Percentiles rank a stretch among this genome's conserved stretches.
phyloP scores from a whole-genome alignment of 2,329 filamentous ascomycete genomes.

The Rhynchosporium agropyri region DNA sequence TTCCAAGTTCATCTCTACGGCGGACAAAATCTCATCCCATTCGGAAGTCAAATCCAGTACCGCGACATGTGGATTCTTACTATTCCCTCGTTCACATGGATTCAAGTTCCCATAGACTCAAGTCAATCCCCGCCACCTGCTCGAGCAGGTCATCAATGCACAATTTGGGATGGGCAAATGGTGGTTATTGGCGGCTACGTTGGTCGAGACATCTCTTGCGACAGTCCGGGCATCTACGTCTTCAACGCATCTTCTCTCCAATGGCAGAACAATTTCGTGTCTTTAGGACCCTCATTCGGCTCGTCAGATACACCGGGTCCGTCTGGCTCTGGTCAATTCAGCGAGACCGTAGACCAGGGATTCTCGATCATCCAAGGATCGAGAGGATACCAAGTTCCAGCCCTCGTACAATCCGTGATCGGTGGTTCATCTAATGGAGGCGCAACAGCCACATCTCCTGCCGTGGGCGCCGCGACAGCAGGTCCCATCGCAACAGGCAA shows the following conservation, averaged over 20 bases:
- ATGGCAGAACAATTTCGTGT: conserved; percentile 65
- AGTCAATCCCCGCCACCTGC: conserved; percentile 59
- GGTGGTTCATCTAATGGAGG: conserved; percentile 63
- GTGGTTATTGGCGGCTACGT: conserved; percentile 72
- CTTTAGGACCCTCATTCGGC: conserved; percentile 43
- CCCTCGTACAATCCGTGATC: conserved; percentile 62
- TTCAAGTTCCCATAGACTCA: conserved; percentile 57
- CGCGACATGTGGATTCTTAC: conserved; percentile 76
- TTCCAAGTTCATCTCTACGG: conserved; percentile 81
- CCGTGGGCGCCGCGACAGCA: conserved; percentile 61
- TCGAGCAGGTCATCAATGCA: conserved; percentile 69
- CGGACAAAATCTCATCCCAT: conserved; percentile 71
- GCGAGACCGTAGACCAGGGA: conserved; percentile 17
- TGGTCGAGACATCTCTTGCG: conserved; percentile 61
- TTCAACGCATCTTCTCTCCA: conserved; percentile 68
- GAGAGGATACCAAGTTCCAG: conserved; percentile 68
- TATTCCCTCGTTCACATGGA: conserved; percentile 74
- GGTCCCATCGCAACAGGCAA: conserved; percentile 73
- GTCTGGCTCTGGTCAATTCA: conserved; percentile 44
- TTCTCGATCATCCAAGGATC: conserved; percentile 56
- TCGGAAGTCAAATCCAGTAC: conserved; percentile 59
- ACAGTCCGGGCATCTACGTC: conserved; percentile 70
- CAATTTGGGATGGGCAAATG: conserved; percentile 71
- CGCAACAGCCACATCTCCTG: conserved; percentile 67
- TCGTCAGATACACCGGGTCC: neutral